Base-by-base conservation (phyloP, 1,284 basidiomycete species). In the Malassezia japonica region DNA sequence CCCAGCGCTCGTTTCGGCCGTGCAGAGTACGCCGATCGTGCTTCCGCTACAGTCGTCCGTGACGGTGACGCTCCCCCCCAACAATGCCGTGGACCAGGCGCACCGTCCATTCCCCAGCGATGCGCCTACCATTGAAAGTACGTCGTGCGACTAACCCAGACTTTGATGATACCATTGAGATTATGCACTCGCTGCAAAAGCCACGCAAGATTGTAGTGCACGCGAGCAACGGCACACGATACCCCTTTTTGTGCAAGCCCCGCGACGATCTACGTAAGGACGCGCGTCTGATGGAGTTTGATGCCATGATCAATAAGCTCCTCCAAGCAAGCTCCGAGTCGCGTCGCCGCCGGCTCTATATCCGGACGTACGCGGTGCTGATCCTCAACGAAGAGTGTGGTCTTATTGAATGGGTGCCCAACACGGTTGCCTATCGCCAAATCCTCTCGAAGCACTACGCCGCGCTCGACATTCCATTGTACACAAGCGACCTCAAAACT, bases 251-350 rank as follows among this genome's bases (percentile, higher is more conserved):
- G 13, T 90, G 88, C 60, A 99, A 99, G 74, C 92, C 94, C 2
- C 91, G 91, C 74, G 94, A 99, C 70, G 94, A 99, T 74, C 78
- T 99, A 38, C 81, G 94, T 38, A 99, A 99, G 75, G 94, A 99
- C 68, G 91, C 92, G 0, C 81, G 94, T 8, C 75, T 99, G 52
- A 98, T 98, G 92, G 94, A 98, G 72, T 88, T 98, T 74, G 91
- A 95, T 66, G 82, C 87, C 3, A 92, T 99, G 77, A 92, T 99
- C 77, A 98, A 98, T 77, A 96, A 95, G 73, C 76, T 98, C 13
- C 78, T 99, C 49, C 92, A 92, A 68, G 84, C 86, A 18, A 88
- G 90, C 63, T 89, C 90, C 0, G 73, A 96, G 51, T 89, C 91
- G 28, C 83, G 94, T 50, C 61, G 62, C 39, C 54, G 70, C 21